phyloP scores from a whole-genome alignment of 768 basidiomycete species.

The Phlebiopsis gigantea region DNA sequence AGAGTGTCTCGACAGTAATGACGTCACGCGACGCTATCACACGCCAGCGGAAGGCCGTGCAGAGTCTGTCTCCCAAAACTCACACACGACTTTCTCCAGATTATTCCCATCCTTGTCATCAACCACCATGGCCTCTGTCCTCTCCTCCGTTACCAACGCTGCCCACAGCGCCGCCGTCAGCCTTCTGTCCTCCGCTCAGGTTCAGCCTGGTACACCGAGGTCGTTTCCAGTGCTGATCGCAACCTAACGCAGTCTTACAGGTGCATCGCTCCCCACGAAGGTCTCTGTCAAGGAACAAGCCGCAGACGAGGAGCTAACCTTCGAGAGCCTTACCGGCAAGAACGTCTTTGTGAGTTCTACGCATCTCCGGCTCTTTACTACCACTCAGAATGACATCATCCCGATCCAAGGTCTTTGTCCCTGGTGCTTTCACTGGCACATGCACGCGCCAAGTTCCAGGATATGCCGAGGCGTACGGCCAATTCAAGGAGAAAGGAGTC shows the following conservation, averaged over 20 bases:
- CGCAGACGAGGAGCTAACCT: conserved; percentile 34
- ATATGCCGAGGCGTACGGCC: conserved; percentile 60
- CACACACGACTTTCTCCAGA: background rate
- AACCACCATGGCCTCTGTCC: conserved; percentile 41
- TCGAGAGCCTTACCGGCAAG: conserved; percentile 48
- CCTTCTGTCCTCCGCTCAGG: conserved; percentile 42
- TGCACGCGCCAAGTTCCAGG: conserved; percentile 59
- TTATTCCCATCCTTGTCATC: background rate
- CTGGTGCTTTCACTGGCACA: conserved; percentile 71
- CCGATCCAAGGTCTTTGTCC: conserved; percentile 55
- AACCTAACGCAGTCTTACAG: conserved; percentile 15
- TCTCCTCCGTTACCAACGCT: conserved; percentile 41
- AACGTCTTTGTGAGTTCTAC: conserved; percentile 51
- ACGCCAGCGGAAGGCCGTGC: no score
- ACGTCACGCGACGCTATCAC: background rate
- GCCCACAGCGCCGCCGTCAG: conserved; percentile 52
- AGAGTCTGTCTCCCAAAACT: no score
- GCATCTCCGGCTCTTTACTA: no score
- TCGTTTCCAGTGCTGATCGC: background rate
- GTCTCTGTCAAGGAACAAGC: conserved; percentile 54
- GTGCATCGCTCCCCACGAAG: conserved; percentile 42
- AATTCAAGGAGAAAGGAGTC: conserved; percentile 75
- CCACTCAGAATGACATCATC: background rate
- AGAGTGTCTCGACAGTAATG: no score
- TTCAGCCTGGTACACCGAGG: conserved; percentile 22